phyloP scores from a whole-genome alignment of 306 rosid species.

The Begonia loranthoides region DNA sequence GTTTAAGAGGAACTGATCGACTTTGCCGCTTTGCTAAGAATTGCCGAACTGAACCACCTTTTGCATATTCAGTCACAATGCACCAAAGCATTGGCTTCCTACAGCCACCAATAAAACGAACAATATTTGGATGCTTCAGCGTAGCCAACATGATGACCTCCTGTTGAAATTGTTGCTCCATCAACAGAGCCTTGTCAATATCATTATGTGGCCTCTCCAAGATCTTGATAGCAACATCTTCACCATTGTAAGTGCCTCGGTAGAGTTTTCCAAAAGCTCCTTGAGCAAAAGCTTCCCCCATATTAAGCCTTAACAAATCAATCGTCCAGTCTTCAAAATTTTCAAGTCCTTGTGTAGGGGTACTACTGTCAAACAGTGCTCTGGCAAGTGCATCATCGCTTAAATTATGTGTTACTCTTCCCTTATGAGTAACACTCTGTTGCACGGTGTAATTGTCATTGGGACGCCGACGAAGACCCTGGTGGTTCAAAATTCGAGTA shows the following conservation, averaged over 20 bases:
- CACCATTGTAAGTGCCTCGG: conserved; percentile 85
- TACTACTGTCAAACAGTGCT: conserved; percentile 70
- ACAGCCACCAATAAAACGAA: conserved; percentile 90
- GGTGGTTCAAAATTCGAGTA: conserved; percentile 87
- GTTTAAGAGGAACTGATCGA: conserved; percentile 80
- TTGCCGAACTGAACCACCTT: conserved; percentile 93
- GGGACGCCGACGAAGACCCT: conserved; percentile 61
- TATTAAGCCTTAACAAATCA: conserved; percentile 70
- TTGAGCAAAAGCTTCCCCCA: conserved; percentile 98
- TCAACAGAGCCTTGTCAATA: conserved; percentile 64
- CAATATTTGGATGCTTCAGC: conserved; percentile 82
- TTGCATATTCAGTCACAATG: conserved; percentile 94
- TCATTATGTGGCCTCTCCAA: conserved; percentile 97
- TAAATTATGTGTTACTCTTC: conserved; percentile 83
- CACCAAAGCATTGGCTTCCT: conserved; percentile 99
- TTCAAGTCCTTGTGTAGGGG: conserved; percentile 74
- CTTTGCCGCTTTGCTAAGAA: conserved; percentile 68
- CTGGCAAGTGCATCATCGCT: conserved; percentile 93
- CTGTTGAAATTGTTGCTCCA: conserved; percentile 97
- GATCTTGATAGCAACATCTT: conserved; percentile 93
- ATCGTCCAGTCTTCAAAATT: conserved; percentile 90
- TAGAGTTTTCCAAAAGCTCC: conserved; percentile 98
- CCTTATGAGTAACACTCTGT: conserved; percentile 56
- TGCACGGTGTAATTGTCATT: conserved; percentile 72
- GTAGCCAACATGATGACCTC: conserved; percentile 97